Evolutionary conservation across 2,329 filamentous ascomycete species (phyloP).

Genomic region (Microcyclospora tardicrescens): DNA sequence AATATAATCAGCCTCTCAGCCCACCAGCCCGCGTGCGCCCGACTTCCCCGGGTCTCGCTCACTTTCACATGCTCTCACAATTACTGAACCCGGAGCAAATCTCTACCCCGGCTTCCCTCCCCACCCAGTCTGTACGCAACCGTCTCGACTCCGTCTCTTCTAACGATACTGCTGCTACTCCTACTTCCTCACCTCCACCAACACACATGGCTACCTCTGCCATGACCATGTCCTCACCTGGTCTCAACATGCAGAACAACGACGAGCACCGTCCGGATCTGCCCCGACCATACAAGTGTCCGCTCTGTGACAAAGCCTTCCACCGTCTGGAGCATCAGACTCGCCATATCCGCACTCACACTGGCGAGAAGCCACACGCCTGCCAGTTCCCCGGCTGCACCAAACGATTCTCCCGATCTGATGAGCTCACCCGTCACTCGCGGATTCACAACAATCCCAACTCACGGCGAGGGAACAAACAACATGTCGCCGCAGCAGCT

Average conservation of each 20-base stretch:
- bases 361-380: conserved; percentile 93
- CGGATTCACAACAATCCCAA: conserved; percentile 99
- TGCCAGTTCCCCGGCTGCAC: conserved; percentile 93
- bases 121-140: too few relatives aligned
- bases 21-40: neutral
- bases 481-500: conserved; percentile 47
- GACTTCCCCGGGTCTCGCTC: neutral
- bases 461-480: conserved; percentile 84
- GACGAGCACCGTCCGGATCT: conserved; percentile 64
- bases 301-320: conserved; percentile 95
- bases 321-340: conserved; percentile 93
- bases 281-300: conserved; percentile 94
- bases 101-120: conserved; percentile 4
- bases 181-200: conserved; percentile 3
- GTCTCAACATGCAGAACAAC: conserved; percentile 42
- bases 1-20: too few relatives aligned
- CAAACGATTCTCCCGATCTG: conserved; percentile 91
- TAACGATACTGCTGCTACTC: neutral
- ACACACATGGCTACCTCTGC: conserved; percentile 21
- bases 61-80: conserved; percentile 18
- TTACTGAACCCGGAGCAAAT: conserved; percentile 18
- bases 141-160: too few relatives aligned
- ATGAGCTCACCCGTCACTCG: conserved; percentile 92
- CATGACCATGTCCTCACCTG: conserved; percentile 29
- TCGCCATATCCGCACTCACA: conserved; percentile 88